phyloP scores from a whole-genome alignment of 768 basidiomycete species.

The Royoungia palumana region DNA sequence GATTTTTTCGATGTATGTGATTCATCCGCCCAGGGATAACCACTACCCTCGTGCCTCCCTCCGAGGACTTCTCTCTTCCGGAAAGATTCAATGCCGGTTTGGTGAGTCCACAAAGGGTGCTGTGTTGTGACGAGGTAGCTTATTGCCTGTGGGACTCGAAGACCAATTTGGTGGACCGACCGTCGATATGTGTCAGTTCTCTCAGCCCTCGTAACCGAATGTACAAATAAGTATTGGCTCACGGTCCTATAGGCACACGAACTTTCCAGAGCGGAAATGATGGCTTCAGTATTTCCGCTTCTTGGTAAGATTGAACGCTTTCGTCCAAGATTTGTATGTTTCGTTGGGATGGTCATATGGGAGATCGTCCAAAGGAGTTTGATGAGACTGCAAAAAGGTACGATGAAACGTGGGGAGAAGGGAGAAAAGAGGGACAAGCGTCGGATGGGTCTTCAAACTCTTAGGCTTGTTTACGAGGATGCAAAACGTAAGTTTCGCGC shows the following conservation, averaged over 20 bases:
- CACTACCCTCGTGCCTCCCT: slow-evolving; percentile 44
- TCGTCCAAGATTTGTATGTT: slow-evolving; percentile 68
- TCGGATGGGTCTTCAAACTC: slow-evolving; percentile 21
- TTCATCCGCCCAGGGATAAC: slow-evolving; percentile 50
- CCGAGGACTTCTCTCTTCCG: slow-evolving; percentile 61
- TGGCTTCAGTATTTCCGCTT: slow-evolving; percentile 51
- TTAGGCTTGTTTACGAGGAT: slow-evolving; percentile 17
- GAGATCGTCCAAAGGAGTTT: slow-evolving; percentile 33
- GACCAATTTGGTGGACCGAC: slow-evolving; percentile 75
- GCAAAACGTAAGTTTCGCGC: slow-evolving; percentile 4
- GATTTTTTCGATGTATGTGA: neutral
- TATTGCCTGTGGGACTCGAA: slow-evolving; percentile 22
- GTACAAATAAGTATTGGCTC: neutral
- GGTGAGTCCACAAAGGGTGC: slow-evolving; percentile 39
- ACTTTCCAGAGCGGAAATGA: slow-evolving; percentile 50
- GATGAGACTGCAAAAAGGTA: slow-evolving; percentile 24
- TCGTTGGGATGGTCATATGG: slow-evolving; percentile 76
- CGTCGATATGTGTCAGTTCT: slow-evolving; percentile 55
- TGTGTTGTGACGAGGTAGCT: neutral
- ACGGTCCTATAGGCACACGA: slow-evolving; percentile 46
- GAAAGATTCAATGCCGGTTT: slow-evolving; percentile 59
- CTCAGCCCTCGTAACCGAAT: slow-evolving; percentile 19
- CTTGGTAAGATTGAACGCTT: slow-evolving; percentile 55
- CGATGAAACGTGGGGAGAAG: slow-evolving; percentile 3
- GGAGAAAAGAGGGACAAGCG: slow-evolving; percentile 8